Percentiles rank a stretch among this genome's conserved stretches.
phyloP scores from a whole-genome alignment of 768 basidiomycete genomes.

The Kwoniella pini region DNA sequence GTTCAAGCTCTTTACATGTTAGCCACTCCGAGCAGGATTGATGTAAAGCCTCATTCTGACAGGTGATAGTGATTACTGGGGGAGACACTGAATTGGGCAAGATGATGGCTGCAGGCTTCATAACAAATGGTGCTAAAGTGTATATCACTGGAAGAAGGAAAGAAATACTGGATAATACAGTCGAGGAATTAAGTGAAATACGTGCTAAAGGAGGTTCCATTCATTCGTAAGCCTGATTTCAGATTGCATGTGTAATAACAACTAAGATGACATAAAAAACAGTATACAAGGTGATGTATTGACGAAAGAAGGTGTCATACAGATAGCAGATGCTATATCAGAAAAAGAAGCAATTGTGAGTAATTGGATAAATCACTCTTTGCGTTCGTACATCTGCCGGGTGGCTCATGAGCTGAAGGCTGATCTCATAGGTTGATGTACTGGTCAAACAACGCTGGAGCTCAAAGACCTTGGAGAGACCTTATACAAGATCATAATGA shows the following conservation, averaged over 20 bases:
- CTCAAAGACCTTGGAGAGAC: conserved; percentile 27
- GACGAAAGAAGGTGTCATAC: conserved; percentile 27
- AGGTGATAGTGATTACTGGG: conserved; percentile 44
- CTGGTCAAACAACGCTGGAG: conserved; percentile 40
- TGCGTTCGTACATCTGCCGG: too few relatives aligned
- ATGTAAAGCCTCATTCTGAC: not conserved
- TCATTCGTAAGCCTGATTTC: conserved; percentile 3
- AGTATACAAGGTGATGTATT: conserved; percentile 37
- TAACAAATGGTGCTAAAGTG: conserved; percentile 41
- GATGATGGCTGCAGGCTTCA: conserved; percentile 31
- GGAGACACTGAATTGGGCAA: conserved; percentile 34
- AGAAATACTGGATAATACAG: conserved; percentile 40
- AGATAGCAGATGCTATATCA: conserved; percentile 20
- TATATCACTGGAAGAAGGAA: conserved; percentile 44
- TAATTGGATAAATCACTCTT: not conserved
- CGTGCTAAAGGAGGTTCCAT: conserved; percentile 2
- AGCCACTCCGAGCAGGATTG: not conserved
- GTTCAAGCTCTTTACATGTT: too few relatives aligned
- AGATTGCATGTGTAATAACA: not conserved
- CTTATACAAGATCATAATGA: conserved; percentile 21
- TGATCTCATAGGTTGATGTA: conserved; percentile 25
- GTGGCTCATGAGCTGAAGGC: not conserved
- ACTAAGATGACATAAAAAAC: not conserved
- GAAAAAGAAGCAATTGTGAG: conserved; percentile 24
- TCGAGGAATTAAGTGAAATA: conserved; percentile 26